Conservation (phyloP, 106 monocot species). For the Apostasia shenzhenica region DNA sequence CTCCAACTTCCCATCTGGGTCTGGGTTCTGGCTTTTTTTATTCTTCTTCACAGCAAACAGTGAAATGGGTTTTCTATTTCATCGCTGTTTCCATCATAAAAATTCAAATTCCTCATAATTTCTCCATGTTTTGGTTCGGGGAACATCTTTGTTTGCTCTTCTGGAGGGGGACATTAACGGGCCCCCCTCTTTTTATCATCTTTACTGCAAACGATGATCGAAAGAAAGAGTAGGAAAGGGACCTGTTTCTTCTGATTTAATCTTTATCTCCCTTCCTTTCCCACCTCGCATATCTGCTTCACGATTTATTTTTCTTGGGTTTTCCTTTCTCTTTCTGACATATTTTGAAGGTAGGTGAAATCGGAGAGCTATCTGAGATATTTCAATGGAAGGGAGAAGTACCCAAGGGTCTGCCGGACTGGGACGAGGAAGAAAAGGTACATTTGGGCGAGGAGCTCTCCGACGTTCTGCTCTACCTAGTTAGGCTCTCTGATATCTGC, state of each 20-base stretch:
- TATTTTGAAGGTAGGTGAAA: slow-evolving; percentile 66
- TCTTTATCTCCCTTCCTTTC: too few relatives aligned
- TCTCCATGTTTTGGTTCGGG: too few relatives aligned
- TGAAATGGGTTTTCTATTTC: neutral
- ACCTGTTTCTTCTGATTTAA: too few relatives aligned
- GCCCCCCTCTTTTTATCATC: too few relatives aligned
- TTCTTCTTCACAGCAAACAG: neutral
- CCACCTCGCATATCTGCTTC: too few relatives aligned
- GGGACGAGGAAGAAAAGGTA: slow-evolving; percentile 66
- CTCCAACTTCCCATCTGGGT: neutral
- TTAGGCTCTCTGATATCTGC: slow-evolving; percentile 79
- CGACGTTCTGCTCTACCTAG: slow-evolving; percentile 82
- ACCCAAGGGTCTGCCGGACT: slow-evolving; percentile 67
- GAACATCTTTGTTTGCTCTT: too few relatives aligned
- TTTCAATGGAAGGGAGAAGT: slow-evolving; percentile 97
- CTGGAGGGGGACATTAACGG: too few relatives aligned
- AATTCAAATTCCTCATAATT: neutral
- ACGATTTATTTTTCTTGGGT: too few relatives aligned
- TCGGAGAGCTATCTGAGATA: slow-evolving; percentile 89
- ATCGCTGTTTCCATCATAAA: neutral
- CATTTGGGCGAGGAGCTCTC: slow-evolving; percentile 92
- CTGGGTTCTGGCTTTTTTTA: neutral
- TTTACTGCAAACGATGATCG: too few relatives aligned
- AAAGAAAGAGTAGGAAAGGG: too few relatives aligned
- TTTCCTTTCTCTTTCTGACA: too few relatives aligned